Percentiles rank a stretch among this genome's conserved stretches.
Conservation (phyloP, 257 asterid species). For the Nicotiana obtusifolia region DNA sequence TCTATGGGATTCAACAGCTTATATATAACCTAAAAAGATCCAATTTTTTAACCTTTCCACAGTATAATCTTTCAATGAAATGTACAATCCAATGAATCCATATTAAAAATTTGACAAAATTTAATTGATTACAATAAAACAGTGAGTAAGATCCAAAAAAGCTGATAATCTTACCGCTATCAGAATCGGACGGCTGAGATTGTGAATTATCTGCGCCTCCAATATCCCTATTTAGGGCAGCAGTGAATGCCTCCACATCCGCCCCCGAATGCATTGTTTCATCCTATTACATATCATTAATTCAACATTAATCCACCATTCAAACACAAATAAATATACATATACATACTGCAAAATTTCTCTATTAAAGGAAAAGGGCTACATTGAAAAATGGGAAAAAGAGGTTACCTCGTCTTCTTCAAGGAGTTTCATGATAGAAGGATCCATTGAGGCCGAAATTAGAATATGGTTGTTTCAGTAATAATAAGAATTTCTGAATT, state of each 20-base stretch:
- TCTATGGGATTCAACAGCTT: too few relatives aligned
- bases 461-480: background rate
- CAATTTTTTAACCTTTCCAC: too few relatives aligned
- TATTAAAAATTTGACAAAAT: background rate
- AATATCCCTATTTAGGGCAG: constrained; percentile 83
- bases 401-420: constrained; percentile 85
- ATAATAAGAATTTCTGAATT: too few relatives aligned
- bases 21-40: too few relatives aligned
- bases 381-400: background rate
- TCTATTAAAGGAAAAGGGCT: background rate
- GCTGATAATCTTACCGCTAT: constrained; percentile 26
- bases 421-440: constrained; percentile 69
- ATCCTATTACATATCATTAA: constrained; percentile 36
- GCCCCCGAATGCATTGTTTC: constrained; percentile 98
- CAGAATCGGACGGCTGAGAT: constrained; percentile 50
- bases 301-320: background rate
- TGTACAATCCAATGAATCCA: background rate
- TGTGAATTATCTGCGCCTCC: constrained; percentile 68
- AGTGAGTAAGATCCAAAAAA: background rate
- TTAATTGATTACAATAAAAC: too few relatives aligned
- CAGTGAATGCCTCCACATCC: constrained; percentile 91
- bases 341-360: background rate
- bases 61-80: too few relatives aligned
- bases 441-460: constrained; percentile 44
- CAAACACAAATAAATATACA: background rate